Conservation (phyloP, 2,329 filamentous ascomycete genomes). For the Botryotinia globosa region DNA sequence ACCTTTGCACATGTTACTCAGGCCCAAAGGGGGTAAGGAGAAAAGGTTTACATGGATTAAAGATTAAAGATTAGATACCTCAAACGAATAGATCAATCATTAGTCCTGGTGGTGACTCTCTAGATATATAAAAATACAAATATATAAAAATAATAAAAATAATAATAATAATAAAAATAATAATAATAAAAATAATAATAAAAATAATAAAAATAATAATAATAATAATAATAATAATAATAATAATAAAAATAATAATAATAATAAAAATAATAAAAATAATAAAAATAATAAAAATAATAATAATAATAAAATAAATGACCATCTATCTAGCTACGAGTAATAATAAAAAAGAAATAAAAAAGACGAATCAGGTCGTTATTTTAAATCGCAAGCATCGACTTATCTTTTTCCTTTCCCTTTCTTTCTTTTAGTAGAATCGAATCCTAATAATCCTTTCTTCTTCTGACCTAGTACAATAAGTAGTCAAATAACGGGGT, state of each 20-base stretch:
- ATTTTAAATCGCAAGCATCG: neutral
- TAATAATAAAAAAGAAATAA: neutral
- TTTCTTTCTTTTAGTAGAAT: neutral
- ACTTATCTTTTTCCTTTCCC: neutral
- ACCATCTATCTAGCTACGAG: too few relatives aligned
- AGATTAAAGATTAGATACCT: neutral
- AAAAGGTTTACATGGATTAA: neutral
- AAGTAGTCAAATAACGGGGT: neutral
- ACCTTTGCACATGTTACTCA: neutral
- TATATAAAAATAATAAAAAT: too few relatives aligned
- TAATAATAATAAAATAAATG: neutral
- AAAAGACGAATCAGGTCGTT: neutral
- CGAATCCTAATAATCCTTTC: neutral
- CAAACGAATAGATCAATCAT: neutral
- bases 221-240: too few relatives aligned
- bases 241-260: neutral
- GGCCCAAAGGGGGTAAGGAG: neutral
- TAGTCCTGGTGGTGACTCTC: neutral
- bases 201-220: neutral
- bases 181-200: too few relatives aligned
- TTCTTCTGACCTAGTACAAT: too few relatives aligned
- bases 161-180: neutral
- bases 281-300: too few relatives aligned
- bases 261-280: neutral
- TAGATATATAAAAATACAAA: too few relatives aligned